Evolutionary conservation across 2,329 filamentous ascomycete species (phyloP).

Genomic region (Aschersonia sp.): DNA sequence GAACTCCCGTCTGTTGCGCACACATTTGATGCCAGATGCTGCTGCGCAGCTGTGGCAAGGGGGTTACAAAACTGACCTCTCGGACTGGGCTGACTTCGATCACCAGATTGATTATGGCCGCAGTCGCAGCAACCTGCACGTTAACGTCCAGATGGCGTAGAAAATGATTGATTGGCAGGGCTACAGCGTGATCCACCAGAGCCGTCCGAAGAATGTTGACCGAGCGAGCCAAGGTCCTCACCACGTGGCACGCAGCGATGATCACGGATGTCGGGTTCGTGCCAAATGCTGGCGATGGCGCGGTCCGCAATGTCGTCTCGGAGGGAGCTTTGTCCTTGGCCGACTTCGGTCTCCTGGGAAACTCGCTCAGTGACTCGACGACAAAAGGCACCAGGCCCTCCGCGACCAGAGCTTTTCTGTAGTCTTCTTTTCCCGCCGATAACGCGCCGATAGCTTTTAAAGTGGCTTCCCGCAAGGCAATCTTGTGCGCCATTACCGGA

Average conservation of each 20-base stretch:
- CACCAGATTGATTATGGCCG: slow-evolving; percentile 71
- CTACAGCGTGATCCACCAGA: slow-evolving; percentile 73
- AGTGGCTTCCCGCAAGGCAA: slow-evolving; percentile 61
- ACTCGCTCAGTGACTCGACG: slow-evolving; percentile 58
- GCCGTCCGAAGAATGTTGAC: slow-evolving; percentile 73
- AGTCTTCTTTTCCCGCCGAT: slow-evolving; percentile 66
- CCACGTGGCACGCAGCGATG: slow-evolving; percentile 70
- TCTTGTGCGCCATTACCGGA: slow-evolving; percentile 48
- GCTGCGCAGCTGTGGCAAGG: not conserved
- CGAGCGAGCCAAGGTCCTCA: slow-evolving; percentile 70
- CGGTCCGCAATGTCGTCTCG: slow-evolving; percentile 11
- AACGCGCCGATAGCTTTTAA: slow-evolving; percentile 72
- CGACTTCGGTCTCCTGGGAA: slow-evolving; percentile 33
- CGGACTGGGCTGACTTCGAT: slow-evolving; percentile 85
- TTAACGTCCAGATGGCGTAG: slow-evolving; percentile 61
- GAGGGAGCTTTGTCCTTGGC: slow-evolving; percentile 23
- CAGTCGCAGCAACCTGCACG: slow-evolving; percentile 74
- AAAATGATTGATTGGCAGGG: slow-evolving; percentile 60
- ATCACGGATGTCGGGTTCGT: slow-evolving; percentile 63
- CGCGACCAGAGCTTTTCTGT: slow-evolving; percentile 69
- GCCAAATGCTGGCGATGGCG: slow-evolving; percentile 39
- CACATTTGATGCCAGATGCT: not conserved
- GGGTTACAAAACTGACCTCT: slow-evolving; percentile 41
- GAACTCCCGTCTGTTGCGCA: not conserved
- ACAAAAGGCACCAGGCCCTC: slow-evolving; percentile 70